Evolutionary conservation across 768 basidiomycete species (phyloP).

Genomic region (Leccinum aurantiacum): DNA sequence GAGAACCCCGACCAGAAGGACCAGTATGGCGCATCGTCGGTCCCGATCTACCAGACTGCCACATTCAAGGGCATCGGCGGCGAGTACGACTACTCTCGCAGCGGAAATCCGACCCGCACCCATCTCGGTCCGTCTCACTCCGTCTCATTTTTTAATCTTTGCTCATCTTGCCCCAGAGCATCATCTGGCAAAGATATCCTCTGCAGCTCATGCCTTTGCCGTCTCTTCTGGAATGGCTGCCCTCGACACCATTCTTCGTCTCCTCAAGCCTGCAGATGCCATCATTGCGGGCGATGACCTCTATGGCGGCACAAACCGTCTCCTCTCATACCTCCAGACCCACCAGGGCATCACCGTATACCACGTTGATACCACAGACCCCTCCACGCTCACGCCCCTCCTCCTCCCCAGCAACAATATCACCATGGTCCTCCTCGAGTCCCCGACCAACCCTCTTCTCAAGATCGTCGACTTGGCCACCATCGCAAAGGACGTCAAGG

Average conservation of each 20-base stretch:
- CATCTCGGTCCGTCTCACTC: constrained; percentile 72
- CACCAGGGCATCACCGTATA: constrained; percentile 88
- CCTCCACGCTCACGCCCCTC: constrained; percentile 57
- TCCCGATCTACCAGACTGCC: constrained; percentile 97
- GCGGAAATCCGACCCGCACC: constrained; percentile 94
- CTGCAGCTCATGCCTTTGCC: constrained; percentile 83
- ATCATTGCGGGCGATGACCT: constrained; percentile 96
- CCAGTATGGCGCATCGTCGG: constrained; percentile 90
- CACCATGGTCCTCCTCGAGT: constrained; percentile 95
- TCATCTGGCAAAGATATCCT: constrained; percentile 96
- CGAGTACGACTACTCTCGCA: constrained; percentile 91
- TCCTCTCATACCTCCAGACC: constrained; percentile 82
- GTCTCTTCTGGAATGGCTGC: constrained; percentile 99
- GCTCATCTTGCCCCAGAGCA: constrained; percentile 60
- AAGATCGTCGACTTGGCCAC: constrained; percentile 89
- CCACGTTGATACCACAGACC: constrained; percentile 90
- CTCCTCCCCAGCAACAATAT: constrained; percentile 69
- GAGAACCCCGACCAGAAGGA: constrained; percentile 92
- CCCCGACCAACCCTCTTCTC: constrained; percentile 94
- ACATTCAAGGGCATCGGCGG: constrained; percentile 95
- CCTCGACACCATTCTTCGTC: constrained; percentile 88
- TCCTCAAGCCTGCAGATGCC: constrained; percentile 94
- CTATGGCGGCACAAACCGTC: constrained; percentile 96
- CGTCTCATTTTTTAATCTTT: background rate
- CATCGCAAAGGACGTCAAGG: constrained; percentile 83